Evolutionary conservation across 306 rosid species (phyloP), one percentile per base, ranked within the genome.

Genomic region (Crataegus laevigata): DNA sequence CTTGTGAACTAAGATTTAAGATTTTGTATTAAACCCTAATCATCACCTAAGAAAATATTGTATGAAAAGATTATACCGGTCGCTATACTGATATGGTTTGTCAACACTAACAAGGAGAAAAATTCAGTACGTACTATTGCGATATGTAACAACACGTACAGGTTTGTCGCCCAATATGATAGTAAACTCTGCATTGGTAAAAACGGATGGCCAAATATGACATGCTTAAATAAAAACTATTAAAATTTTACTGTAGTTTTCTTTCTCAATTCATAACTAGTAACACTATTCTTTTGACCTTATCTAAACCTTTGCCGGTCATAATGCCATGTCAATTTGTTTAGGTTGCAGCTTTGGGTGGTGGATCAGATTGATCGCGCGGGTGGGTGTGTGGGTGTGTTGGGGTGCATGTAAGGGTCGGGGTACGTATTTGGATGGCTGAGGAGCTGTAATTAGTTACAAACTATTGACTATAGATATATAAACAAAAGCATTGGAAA

Each of bases 371-470:
- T 25, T 34, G 65, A 50, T 24, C 24, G 19, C 29, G n/a, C 66
- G 59, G 62, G 43, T 22, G 30, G 36, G 14, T 12, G 66, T 21
- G 25, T 15, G 21, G 29, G 15, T 9, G 68, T 8, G 10, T 22
- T 51, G 52, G 55, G 19, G 19, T 14, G 54, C 4, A 14, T 47
- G 54, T 14, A 65, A 18, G 4, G 42, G 26, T 25, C 18, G 43
- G 68, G 78, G 77, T 25, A 75, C 71, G 82, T 78, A 72, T 76
- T 59, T 45, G 61, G 52, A 47, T 17, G 73, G 25, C 36, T 50
- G 67, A 84, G 80, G 88, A 83, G 84, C 68, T 87, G 91, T 89
- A 88, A 87, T 68, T 79, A 4, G 17, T 47, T 15, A 1, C 54
- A 18, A 47, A 47, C 21, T 47, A 47, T 15, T 6, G 54, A 47